Evolutionary conservation across 208 protist genomes (phyloP).

Genomic region (Leishmania lainsoni): DNA sequence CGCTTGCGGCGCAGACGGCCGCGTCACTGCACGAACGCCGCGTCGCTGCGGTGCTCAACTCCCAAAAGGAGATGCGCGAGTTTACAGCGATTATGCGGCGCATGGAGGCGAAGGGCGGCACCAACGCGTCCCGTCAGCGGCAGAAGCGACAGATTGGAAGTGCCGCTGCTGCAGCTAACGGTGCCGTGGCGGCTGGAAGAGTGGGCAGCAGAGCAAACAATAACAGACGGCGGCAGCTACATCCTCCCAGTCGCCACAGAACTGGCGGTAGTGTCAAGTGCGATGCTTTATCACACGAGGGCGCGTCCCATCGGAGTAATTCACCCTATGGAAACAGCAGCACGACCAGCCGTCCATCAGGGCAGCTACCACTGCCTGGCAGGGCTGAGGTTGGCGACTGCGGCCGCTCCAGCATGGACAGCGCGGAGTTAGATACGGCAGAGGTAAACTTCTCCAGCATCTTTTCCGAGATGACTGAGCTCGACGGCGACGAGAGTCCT

Average conservation of each 20-base stretch:
- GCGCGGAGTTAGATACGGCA: background rate
- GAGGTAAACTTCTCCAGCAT: background rate
- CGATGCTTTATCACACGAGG: background rate
- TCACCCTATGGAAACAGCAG: background rate
- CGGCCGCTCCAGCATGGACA: background rate
- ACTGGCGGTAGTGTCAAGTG: background rate
- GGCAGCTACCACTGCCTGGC: background rate
- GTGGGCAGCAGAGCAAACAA: background rate
- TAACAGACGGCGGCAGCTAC: background rate
- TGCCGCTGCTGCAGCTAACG: background rate
- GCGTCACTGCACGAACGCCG: constrained; percentile 46
- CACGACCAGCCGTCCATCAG: background rate
- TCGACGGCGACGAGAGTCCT: background rate
- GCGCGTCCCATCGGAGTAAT: background rate
- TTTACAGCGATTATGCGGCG: constrained; percentile 40
- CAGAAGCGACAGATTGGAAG: background rate
- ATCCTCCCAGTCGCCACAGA: background rate
- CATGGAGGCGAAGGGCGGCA: constrained; percentile 35
- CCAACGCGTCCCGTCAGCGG: constrained; percentile 9
- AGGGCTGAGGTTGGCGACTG: background rate
- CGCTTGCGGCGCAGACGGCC: constrained; percentile 2
- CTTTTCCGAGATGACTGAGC: constrained; percentile 1
- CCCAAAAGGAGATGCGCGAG: constrained; percentile 46
- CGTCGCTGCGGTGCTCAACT: constrained; percentile 33
- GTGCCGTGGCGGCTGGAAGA: background rate